Conservation (phyloP, 164 flowering plant genomes). For the Santalum album region DNA sequence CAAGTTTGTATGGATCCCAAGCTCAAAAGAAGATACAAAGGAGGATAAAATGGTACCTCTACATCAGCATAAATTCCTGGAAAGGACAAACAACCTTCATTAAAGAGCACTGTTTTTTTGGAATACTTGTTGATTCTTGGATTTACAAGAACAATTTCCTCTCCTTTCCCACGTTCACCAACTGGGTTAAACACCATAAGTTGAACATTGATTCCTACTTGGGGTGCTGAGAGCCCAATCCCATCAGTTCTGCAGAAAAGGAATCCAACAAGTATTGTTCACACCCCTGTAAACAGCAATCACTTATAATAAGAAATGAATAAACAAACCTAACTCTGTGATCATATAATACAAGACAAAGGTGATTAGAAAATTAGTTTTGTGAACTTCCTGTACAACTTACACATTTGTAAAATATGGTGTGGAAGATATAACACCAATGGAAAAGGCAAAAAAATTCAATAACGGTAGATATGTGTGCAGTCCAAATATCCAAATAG, state of each 20-base stretch:
- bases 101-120: conserved; percentile 42
- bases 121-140: conserved; percentile 67
- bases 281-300: conserved; percentile 5
- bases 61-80: conserved; percentile 90
- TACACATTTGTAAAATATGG: no score
- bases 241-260: conserved; percentile 89
- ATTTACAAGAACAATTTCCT: conserved; percentile 89
- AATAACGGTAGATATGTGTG: no score
- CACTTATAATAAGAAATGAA: no score
- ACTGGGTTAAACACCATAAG: conserved; percentile 91
- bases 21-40: neutral
- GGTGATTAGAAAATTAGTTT: no score
- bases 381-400: no score
- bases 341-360: no score
- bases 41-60: conserved; percentile 32
- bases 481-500: no score
- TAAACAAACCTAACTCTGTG: no score
- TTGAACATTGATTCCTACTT: conserved; percentile 89
- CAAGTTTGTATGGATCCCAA: neutral
- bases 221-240: conserved; percentile 97
- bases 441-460: no score
- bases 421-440: no score
- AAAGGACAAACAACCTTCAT: conserved; percentile 96
- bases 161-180: conserved; percentile 87
- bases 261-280: conserved; percentile 33